These are phyloP conservation scores for Oryza coarctata DNA, from an alignment of 176 grass and related monocot genomes.

Conservation along the genomic window DNA sequence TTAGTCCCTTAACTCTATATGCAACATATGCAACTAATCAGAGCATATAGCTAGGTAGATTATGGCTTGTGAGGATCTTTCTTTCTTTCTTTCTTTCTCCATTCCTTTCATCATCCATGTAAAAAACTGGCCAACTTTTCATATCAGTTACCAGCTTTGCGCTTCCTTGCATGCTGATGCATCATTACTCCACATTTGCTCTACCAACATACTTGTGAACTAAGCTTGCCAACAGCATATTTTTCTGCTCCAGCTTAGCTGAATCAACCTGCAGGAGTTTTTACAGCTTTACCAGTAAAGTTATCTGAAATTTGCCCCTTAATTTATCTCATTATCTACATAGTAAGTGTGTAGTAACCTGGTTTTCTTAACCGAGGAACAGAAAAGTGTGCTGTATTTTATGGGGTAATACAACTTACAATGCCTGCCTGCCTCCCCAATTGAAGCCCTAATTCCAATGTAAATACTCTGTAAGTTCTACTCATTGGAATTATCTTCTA, in stretches of 20 bases:
- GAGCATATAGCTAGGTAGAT: neutral
- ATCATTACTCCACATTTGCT: constrained; percentile 41
- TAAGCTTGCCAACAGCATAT: constrained; percentile 29
- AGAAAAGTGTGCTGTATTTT: constrained; percentile 27
- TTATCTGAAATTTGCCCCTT: constrained; percentile 11
- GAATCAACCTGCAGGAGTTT: constrained; percentile 24
- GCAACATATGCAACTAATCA: neutral
- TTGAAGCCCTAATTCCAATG: constrained; percentile 61
- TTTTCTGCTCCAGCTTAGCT: constrained; percentile 25
- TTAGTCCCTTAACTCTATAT: constrained; percentile 24
- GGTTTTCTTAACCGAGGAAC: constrained; percentile 30
- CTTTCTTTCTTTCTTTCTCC: constrained; percentile 23
- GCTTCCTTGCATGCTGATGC: constrained; percentile 25
- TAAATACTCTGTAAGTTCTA: constrained; percentile 60
- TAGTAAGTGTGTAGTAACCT: neutral
- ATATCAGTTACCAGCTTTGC: constrained; percentile 34
- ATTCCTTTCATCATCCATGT: constrained; percentile 33
- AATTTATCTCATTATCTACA: neutral
- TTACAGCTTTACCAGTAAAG: constrained; percentile 37
- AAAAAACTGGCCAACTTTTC: constrained; percentile 54
- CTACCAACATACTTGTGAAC: constrained; percentile 35
- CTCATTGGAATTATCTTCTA: constrained; percentile 59
- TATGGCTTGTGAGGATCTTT: neutral
- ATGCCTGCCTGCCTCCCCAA: constrained; percentile 42
- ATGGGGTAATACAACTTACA: constrained; percentile 39